These are phyloP conservation scores for Raphanus hybrid DNA, from an alignment of 441 rosid species.

Conservation along the genomic window DNA sequence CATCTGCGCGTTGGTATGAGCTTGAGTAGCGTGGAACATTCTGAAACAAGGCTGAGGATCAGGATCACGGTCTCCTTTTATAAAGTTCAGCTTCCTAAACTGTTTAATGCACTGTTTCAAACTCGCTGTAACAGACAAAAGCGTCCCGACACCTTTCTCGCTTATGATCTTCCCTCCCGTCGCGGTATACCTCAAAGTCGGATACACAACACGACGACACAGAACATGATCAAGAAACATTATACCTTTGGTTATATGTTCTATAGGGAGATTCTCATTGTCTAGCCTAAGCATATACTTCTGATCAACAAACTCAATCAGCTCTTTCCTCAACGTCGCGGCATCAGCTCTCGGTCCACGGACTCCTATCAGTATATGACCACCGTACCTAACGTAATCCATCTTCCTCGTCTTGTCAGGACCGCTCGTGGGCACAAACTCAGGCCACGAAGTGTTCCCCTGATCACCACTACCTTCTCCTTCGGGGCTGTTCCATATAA, in stretches of 20 bases:
- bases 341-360: conserved; percentile 97
- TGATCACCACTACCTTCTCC: conserved; percentile 74
- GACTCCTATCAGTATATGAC: conserved; percentile 90
- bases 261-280: conserved; percentile 87
- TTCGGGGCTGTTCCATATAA: conserved; percentile 63
- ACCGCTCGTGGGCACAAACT: conserved; percentile 95
- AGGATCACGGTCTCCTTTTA: conserved; percentile 94
- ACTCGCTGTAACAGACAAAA: conserved; percentile 89
- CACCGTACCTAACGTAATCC: conserved; percentile 87
- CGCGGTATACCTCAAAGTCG: conserved; percentile 89
- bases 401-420: conserved; percentile 95
- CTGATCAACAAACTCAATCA: conserved; percentile 50
- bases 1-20: conserved; percentile 95
- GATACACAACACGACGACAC: conserved; percentile 95
- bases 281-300: conserved; percentile 87
- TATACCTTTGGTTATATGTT: conserved; percentile 94
- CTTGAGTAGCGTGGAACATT: conserved; percentile 89
- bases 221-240: conserved; percentile 97
- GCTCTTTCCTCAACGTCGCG: conserved; percentile 88
- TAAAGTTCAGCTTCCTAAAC: conserved; percentile 79
- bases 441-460: conserved; percentile 99
- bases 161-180: conserved; percentile 97
- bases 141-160: conserved; percentile 96
- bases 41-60: conserved; percentile 98
- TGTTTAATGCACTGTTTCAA: conserved; percentile 91